Evolutionary conservation across 1,284 basidiomycete genomes (phyloP).

Genomic region (Trichosporon sp.): DNA sequence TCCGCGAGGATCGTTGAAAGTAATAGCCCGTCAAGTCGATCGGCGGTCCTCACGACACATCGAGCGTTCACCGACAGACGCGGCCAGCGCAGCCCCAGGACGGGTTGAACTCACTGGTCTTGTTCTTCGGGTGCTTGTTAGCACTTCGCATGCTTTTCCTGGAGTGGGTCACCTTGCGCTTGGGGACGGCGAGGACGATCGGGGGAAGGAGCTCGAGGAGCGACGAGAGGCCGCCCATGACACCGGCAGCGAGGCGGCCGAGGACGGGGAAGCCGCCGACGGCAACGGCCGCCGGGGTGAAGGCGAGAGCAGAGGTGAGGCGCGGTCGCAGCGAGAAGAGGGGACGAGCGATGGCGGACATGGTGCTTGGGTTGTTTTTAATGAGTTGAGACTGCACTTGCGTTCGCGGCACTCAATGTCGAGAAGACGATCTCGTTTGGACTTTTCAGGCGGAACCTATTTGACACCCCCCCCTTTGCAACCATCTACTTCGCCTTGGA

Average conservation of each 20-base stretch:
- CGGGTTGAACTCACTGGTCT: slow-evolving; percentile 68
- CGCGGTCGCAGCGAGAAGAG: slow-evolving; percentile 28
- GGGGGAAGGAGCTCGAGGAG: slow-evolving; percentile 82
- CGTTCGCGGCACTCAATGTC: not conserved
- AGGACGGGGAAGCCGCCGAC: slow-evolving; percentile 24
- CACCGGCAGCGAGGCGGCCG: slow-evolving; percentile 23
- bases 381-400: not conserved
- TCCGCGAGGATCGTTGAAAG: too few species aligned
- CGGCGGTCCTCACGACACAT: too few species aligned
- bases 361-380: slow-evolving; percentile 21
- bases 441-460: slow-evolving; percentile 6
- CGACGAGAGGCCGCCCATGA: slow-evolving; percentile 56
- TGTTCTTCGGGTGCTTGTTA: slow-evolving; percentile 94
- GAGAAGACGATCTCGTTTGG: slow-evolving; percentile 11
- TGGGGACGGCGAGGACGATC: slow-evolving; percentile 88
- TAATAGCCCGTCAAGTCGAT: too few species aligned
- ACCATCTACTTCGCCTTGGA: too few species aligned
- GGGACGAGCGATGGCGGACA: slow-evolving; percentile 35
- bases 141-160: slow-evolving; percentile 92
- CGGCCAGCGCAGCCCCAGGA: too few species aligned
- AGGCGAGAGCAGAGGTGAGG: slow-evolving; percentile 40
- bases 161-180: slow-evolving; percentile 91
- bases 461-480: not conserved
- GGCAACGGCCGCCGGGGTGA: slow-evolving; percentile 36
- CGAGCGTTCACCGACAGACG: too few species aligned